Conservation (phyloP, 2,329 filamentous ascomycete species). For the Huntiella abstrusa region DNA sequence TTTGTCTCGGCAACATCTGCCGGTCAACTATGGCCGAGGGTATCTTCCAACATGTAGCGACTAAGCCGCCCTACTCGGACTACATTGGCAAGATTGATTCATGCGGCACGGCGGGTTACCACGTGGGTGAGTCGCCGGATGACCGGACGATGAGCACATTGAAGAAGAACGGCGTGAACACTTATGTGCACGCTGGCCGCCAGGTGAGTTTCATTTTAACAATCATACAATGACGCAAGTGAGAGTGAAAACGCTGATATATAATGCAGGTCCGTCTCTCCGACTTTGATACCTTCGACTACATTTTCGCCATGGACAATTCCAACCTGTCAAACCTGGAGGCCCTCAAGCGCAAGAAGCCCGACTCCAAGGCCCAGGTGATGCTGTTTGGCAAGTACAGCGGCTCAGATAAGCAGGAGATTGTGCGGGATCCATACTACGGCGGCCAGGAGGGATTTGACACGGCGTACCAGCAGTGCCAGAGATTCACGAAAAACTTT, state of each 20-base stretch:
- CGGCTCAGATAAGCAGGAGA: constrained; percentile 46
- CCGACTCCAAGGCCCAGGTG: constrained; percentile 43
- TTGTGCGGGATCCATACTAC: constrained; percentile 82
- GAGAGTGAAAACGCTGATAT: neutral
- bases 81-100: constrained; percentile 58
- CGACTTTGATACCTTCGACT: constrained; percentile 78
- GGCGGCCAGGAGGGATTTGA: constrained; percentile 67
- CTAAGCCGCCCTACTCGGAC: constrained; percentile 36
- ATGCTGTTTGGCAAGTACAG: constrained; percentile 74
- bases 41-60: constrained; percentile 58
- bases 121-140: constrained; percentile 59
- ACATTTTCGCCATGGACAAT: constrained; percentile 86
- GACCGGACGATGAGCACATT: constrained; percentile 61
- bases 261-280: constrained; percentile 14
- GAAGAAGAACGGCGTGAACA: constrained; percentile 49
- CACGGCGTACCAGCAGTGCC: constrained; percentile 68
- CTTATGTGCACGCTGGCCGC: constrained; percentile 60
- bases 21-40: constrained; percentile 90
- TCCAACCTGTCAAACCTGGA: constrained; percentile 58
- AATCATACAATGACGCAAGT: neutral
- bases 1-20: constrained; percentile 95
- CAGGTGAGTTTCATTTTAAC: constrained; percentile 32
- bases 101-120: constrained; percentile 78
- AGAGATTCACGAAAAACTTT: constrained; percentile 60
- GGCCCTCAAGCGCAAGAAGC: constrained; percentile 37